Percentiles rank a stretch among this genome's conserved stretches.
These are phyloP conservation scores for Protomyces inundatus DNA, from an alignment of 1,139 yeast species.

Conservation along the genomic window DNA sequence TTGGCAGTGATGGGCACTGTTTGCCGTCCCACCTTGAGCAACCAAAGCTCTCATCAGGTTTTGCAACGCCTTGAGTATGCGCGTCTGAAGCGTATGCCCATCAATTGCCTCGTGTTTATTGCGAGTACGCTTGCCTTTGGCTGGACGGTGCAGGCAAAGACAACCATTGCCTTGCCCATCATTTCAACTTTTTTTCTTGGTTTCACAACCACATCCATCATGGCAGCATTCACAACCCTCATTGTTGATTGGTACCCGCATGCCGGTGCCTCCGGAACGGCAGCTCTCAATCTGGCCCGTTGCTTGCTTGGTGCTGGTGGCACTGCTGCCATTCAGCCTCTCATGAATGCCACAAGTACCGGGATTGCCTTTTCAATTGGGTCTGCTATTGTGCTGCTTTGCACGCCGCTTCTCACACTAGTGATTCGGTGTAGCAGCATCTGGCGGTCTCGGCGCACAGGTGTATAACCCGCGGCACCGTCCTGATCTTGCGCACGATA, in stretches of 20 bases:
- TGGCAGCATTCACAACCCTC: conserved; percentile 51
- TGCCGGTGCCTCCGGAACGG: conserved; percentile 57
- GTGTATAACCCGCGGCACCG: no score
- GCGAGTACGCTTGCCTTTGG: conserved; percentile 73
- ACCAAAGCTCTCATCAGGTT: conserved; percentile 35
- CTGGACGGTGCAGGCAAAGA: conserved; percentile 58
- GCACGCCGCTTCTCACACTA: conserved; percentile 1
- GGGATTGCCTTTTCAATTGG: conserved; percentile 41
- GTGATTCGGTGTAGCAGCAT: background rate
- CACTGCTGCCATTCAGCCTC: conserved; percentile 55
- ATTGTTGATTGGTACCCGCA: conserved; percentile 59
- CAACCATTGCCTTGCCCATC: conserved; percentile 75
- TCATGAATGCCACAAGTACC: conserved; percentile 50
- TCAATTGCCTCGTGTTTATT: conserved; percentile 48
- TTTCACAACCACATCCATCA: conserved; percentile 48
- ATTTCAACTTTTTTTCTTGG: conserved; percentile 46
- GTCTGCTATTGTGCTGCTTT: conserved; percentile 9
- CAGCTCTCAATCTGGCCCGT: conserved; percentile 56
- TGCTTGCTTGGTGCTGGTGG: conserved; percentile 59
- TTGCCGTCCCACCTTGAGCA: conserved; percentile 36
- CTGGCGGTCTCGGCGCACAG: background rate
- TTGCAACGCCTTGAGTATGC: conserved; percentile 46
- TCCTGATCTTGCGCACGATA: no score
- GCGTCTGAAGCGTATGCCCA: conserved; percentile 39
- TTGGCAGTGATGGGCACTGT: conserved; percentile 40